These are phyloP conservation scores for Backusella morwellensis DNA, from an alignment of 192 early-diverging fungal species.

Conservation along the genomic window DNA sequence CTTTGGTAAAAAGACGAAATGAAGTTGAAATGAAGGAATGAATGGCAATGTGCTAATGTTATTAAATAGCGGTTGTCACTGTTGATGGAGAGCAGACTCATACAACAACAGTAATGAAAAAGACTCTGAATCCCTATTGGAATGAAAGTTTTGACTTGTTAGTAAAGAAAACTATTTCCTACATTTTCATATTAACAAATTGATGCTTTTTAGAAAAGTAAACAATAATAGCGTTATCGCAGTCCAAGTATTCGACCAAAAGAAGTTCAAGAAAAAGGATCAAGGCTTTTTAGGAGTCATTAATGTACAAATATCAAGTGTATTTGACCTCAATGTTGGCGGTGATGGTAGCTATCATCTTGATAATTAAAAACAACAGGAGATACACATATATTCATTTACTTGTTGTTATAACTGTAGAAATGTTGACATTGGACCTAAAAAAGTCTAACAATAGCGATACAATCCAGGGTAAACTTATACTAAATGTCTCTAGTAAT, in stretches of 20 bases:
- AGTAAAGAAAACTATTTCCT: slow-evolving; percentile 52
- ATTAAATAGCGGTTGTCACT: slow-evolving; percentile 90
- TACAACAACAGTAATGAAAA: slow-evolving; percentile 84
- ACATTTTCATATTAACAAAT: background rate
- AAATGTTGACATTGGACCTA: slow-evolving; percentile 86
- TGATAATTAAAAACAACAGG: background rate
- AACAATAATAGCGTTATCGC: slow-evolving; percentile 76
- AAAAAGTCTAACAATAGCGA: slow-evolving; percentile 83
- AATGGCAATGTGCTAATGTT: slow-evolving; percentile 71
- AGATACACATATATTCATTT: background rate
- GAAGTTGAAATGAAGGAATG: background rate
- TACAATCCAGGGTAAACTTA: slow-evolving; percentile 84
- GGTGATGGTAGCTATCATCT: slow-evolving; percentile 56
- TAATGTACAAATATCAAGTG: slow-evolving; percentile 77
- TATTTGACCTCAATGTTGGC: slow-evolving; percentile 73
- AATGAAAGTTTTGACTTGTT: slow-evolving; percentile 65
- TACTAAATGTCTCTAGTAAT: slow-evolving; percentile 69
- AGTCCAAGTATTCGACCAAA: slow-evolving; percentile 97
- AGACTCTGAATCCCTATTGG: slow-evolving; percentile 95
- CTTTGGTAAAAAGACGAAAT: slow-evolving; percentile 34
- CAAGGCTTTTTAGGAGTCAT: slow-evolving; percentile 91
- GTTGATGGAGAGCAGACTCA: slow-evolving; percentile 96
- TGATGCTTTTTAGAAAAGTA: slow-evolving; percentile 49
- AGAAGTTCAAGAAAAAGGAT: slow-evolving; percentile 89
- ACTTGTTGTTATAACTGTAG: slow-evolving; percentile 33